Evolutionary conservation across 23 red algal species (phyloP), one percentile per base, ranked within the genome.

Genomic region (Gracilaria gracilis): DNA sequence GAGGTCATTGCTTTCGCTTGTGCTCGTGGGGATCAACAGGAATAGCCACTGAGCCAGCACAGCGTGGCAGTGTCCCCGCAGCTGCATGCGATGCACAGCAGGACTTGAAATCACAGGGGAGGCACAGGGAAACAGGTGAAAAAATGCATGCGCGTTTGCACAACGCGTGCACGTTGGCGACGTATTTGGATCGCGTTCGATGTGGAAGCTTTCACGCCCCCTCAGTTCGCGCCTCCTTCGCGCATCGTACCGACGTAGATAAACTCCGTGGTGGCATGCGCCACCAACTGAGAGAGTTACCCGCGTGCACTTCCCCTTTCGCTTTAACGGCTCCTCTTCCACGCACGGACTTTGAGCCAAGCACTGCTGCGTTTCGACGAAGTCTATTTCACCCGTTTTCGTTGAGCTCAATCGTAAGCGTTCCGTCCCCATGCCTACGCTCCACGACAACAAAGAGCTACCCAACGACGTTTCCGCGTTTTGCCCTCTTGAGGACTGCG

Each of bases 361-460:
- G 51, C 51, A 55, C 14, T 19, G 17, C 7, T 15, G 51, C 16
- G 51, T 15, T 6, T 15, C 8, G 13, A 9, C 27, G 24, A 6
- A 9, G 4, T 62, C 27, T 28, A 0, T 27, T 31, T 62, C 8
- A 14, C 24, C 59, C 27, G 21, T 62, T 62, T 62, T 62, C 19
- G 21, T 24, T 31, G 4, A 29, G 59, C 24, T 62, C 24, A 31
- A 11, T 1, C 4, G 32, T 14, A 32, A 12, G 33, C 64, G 64
- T 5, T 38, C 32, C 64, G 9, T 69, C 64, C 19, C 37, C 12
- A 69, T 69, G 64, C 64, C 32, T 9, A 69, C 64, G 0, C 32
- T 69, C 23, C 28, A 69, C 64, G 64, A 37, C 64, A 69, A 69
- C 32, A 69, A 38, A 37, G 64, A 69, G 31, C 64, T 14, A 38